Conservation (phyloP, 768 basidiomycete species). For the Tylopilus sp. region DNA sequence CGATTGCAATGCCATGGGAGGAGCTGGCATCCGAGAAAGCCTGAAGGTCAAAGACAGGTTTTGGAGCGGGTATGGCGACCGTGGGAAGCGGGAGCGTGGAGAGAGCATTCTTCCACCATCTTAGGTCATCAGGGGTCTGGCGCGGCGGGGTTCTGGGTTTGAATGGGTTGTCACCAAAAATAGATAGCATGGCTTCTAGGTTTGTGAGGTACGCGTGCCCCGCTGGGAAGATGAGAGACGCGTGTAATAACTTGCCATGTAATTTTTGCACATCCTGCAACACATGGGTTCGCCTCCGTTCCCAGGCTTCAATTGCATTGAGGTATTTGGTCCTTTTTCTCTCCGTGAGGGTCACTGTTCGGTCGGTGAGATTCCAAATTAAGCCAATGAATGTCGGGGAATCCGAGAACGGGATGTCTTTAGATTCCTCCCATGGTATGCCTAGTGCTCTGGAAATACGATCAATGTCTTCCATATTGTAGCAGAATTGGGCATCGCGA, state of each 20-base stretch:
- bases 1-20: background rate
- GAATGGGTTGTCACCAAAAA: conserved; percentile 18
- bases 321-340: no score
- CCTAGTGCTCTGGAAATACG: rapidly evolving
- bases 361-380: background rate
- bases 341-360: background rate
- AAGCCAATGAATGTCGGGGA: background rate
- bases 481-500: no score
- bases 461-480: background rate
- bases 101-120: background rate
- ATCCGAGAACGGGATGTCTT: background rate
- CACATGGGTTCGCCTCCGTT: no score
- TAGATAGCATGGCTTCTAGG: conserved; percentile 34
- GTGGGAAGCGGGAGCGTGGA: background rate
- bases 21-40: conserved; percentile 44
- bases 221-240: conserved; percentile 26
- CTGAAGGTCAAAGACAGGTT: background rate
- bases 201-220: conserved; percentile 18
- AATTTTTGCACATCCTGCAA: no score
- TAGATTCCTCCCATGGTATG: background rate
- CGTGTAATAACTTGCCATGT: conserved; percentile 18
- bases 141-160: background rate
- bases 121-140: background rate
- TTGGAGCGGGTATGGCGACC: no score
- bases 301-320: no score